Evolutionary conservation across 2,329 filamentous ascomycete species (phyloP), one percentile per base, ranked within the genome.

Genomic region (Alternaria sp.): DNA sequence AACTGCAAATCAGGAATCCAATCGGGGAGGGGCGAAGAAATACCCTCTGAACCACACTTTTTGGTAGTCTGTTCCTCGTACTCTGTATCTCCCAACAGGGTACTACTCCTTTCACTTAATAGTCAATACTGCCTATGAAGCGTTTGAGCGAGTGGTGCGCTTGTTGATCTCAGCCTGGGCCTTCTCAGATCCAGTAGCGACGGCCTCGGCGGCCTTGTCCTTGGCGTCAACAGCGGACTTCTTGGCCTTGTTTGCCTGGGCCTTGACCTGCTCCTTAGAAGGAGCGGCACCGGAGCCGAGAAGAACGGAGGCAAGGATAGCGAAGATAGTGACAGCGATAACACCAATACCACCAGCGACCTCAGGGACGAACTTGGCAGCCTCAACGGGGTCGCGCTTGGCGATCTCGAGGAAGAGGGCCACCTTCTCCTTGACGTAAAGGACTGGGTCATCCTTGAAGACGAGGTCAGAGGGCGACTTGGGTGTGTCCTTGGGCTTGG

Each of bases 391-490:
- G 82, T 96, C 91, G 74, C 89, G 87, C 86, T 93, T 88, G 80
- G 90, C 92, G 75, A 98, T 90, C 73, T 90, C 90, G 74, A 96
- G 80, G 88, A 99, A 99, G 68, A 96, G 89, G 73, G 96, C 91
- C 66, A 96, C 81, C 89, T 97, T 98, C 90, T 97, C 92, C 83
- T 90, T 92, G 83, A 97, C 81, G 83, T 92, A 99, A 72, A 84
- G 84, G 73, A 97, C 88, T 51, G 96, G 96, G 86, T 97, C 93
- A 69, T 97, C 95, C 76, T 89, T 83, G 90, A 99, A 98, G 81
- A 88, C 90, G 69, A 97, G 89, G 81, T 95, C 92, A 64, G 83
- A 86, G 68, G 92, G 90, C 55, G 89, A 91, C 82, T 90, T 89
- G 76, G 89, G 84, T 78, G 88, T 88, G 12, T 87, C 83, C 32